Evolutionary conservation across 345 rosid species (phyloP).

Genomic region (Sisymbrium irio): DNA sequence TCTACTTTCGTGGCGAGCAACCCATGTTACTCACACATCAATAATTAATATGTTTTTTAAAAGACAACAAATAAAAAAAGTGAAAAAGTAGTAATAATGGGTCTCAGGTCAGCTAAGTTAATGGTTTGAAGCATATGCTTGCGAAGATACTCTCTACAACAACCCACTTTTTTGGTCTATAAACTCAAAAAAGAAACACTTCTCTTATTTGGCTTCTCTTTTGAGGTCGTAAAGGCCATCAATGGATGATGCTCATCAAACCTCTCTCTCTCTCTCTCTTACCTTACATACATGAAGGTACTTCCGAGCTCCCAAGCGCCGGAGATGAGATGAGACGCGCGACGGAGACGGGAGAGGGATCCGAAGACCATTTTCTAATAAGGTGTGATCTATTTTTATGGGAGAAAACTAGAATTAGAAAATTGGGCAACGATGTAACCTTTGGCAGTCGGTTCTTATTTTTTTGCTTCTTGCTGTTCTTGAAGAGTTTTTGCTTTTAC

Average conservation of each 20-base stretch:
- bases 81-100: constrained; percentile 23
- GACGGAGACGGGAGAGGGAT: constrained; percentile 12
- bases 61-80: not conserved
- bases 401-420: constrained; percentile 2
- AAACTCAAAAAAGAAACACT: constrained; percentile 14
- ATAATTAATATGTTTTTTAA: not conserved
- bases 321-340: constrained; percentile 5
- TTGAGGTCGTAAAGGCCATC: constrained; percentile 29
- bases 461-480: constrained; percentile 15
- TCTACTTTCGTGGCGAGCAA: constrained; percentile 18
- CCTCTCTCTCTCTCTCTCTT: not conserved
- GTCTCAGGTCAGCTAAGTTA: constrained; percentile 33
- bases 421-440: constrained; percentile 36
- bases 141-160: constrained; percentile 18
- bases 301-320: not conserved
- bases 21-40: constrained; percentile 23
- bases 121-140: constrained; percentile 37
- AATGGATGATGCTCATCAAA: constrained; percentile 22
- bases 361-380: constrained; percentile 23
- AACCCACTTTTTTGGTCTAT: constrained; percentile 16
- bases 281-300: not conserved
- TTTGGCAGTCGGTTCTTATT: constrained; percentile 31
- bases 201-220: constrained; percentile 28
- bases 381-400: constrained; percentile 11
- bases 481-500: constrained; percentile 8